Evolutionary conservation across 768 basidiomycete species (phyloP).

Genomic region (Auricularia heimuer): DNA sequence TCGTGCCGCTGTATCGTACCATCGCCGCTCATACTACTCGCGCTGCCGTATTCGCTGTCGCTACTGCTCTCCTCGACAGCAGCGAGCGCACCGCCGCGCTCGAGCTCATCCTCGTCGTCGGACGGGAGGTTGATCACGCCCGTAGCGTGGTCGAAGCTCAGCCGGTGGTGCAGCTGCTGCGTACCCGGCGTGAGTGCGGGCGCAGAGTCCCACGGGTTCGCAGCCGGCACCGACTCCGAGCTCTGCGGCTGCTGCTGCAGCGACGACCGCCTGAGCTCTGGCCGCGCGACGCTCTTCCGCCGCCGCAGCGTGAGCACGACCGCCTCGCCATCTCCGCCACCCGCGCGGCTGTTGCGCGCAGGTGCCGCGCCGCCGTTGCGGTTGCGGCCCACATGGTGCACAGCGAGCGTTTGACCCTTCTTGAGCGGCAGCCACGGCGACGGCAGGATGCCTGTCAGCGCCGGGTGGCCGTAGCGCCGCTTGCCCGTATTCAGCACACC

Average conservation of each 20-base stretch:
- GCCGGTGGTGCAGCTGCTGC: constrained; percentile 39
- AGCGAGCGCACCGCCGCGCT: neutral
- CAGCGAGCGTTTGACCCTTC: constrained; percentile 68
- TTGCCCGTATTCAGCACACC: constrained; percentile 96
- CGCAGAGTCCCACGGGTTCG: neutral
- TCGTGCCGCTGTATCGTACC: constrained; percentile 6
- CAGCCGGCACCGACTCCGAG: neutral
- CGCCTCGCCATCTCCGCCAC: constrained; percentile 30
- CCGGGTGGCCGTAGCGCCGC: constrained; percentile 89
- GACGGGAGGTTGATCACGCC: constrained; percentile 87
- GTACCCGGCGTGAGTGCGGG: neutral
- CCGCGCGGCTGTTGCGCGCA: constrained; percentile 16
- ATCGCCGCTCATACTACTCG: constrained; percentile 11
- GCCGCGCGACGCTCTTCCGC: constrained; percentile 46
- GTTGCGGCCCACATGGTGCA: constrained; percentile 20
- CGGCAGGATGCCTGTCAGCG: constrained; percentile 85
- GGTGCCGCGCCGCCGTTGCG: constrained; percentile 10
- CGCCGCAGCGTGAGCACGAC: constrained; percentile 78
- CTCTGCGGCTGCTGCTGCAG: neutral
- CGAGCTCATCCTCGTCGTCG: constrained; percentile 32
- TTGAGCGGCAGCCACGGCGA: constrained; percentile 91
- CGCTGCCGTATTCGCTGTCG: constrained; percentile 3
- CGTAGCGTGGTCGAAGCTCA: constrained; percentile 78
- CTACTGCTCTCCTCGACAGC: constrained; percentile 15
- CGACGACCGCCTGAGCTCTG: constrained; percentile 14